Conservation (phyloP, 2,329 filamentous ascomycete genomes). For the Aspergillus awamori region DNA sequence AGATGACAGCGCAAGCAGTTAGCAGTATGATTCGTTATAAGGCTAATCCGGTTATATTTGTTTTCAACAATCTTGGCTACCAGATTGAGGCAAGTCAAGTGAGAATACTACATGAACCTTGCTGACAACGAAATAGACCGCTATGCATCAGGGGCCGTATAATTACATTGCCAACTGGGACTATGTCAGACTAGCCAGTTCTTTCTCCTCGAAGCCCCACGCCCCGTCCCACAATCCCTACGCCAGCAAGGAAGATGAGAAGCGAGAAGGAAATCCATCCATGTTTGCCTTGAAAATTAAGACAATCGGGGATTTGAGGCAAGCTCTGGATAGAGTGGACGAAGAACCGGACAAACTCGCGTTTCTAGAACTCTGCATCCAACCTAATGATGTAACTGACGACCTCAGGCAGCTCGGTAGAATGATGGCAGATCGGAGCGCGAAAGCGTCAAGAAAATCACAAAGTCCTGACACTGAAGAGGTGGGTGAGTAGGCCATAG, state of each 20-base stretch:
- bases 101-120: no score
- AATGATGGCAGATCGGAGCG: neutral
- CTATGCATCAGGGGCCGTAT: conserved; percentile 14
- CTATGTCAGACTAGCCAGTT: conserved; percentile 11
- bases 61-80: conserved; percentile 82
- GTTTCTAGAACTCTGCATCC: conserved; percentile 16
- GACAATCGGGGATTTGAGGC: neutral
- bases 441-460: neutral
- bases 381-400: conserved; percentile 10
- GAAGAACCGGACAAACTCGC: conserved; percentile 10
- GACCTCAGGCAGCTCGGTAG: conserved; percentile 6
- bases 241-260: neutral
- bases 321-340: neutral
- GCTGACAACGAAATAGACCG: neutral
- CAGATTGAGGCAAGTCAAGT: conserved; percentile 64
- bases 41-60: conserved; percentile 75
- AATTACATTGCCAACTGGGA: conserved; percentile 18
- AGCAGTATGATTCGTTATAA: conserved; percentile 77
- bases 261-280: neutral
- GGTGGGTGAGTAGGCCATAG: neutral
- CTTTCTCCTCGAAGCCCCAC: conserved; percentile 3
- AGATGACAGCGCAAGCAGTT: conserved; percentile 80
- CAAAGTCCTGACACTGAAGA: no score
- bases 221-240: conserved; percentile 4
- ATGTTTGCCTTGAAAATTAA: conserved; percentile 9